Conservation (phyloP, 2,329 filamentous ascomycete species). For the Pestalotiopsis sp. region DNA sequence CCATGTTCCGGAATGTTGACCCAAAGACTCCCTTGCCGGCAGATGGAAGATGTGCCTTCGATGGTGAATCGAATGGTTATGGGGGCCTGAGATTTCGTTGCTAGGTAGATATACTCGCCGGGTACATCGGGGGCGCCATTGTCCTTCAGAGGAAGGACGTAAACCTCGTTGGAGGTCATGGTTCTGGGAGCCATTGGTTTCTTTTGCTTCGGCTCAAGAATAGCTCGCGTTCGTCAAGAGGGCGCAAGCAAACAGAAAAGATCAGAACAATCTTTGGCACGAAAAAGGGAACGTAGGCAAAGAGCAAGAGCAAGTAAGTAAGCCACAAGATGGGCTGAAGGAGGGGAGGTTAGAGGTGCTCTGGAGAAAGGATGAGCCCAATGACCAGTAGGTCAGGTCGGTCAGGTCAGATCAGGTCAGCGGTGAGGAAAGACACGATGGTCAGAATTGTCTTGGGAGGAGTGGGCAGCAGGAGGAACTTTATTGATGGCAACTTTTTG, state of each 20-base stretch:
- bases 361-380: neutral
- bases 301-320: neutral
- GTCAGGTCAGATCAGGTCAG: neutral
- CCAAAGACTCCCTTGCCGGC: constrained; percentile 91
- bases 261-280: neutral
- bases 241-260: neutral
- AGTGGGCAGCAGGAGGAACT: constrained; percentile 5
- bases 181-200: constrained; percentile 57
- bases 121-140: constrained; percentile 88
- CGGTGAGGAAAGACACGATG: neutral
- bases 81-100: constrained; percentile 71
- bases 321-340: neutral
- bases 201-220: neutral
- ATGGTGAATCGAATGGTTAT: constrained; percentile 87
- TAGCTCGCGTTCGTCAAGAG: neutral
- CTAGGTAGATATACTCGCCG: constrained; percentile 89
- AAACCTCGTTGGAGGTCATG: constrained; percentile 72
- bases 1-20: constrained; percentile 87
- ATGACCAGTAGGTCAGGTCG: neutral
- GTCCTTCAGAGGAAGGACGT: constrained; percentile 88
- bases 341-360: neutral
- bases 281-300: neutral
- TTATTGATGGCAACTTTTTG: constrained; percentile 1
- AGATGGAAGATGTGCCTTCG: constrained; percentile 94
- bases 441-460: neutral